Conservation (phyloP, 2,329 filamentous ascomycete genomes). For the Penicillium oxalicum region DNA sequence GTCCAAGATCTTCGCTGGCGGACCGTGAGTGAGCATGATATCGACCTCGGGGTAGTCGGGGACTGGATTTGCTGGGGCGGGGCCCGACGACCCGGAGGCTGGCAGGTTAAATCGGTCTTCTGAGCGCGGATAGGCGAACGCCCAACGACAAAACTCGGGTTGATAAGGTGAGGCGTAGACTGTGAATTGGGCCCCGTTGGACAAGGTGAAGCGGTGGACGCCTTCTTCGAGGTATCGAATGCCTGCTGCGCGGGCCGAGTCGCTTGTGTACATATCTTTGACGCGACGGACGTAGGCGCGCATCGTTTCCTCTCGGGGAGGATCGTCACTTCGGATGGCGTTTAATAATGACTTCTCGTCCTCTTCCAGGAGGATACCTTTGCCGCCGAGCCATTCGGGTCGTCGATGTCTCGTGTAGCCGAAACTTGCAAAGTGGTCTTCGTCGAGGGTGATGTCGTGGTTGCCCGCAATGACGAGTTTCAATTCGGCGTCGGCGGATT, state of each 20-base stretch:
- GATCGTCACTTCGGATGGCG: constrained; percentile 1
- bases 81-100: constrained; percentile 10
- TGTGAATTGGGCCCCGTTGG: constrained; percentile 44
- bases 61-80: constrained; percentile 33
- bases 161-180: constrained; percentile 50
- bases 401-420: constrained; percentile 26
- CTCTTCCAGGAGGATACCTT: constrained; percentile 16
- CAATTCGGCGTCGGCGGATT: constrained; percentile 46
- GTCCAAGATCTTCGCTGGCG: constrained; percentile 50
- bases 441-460: constrained; percentile 56
- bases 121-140: constrained; percentile 48
- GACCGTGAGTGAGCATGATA: constrained; percentile 58
- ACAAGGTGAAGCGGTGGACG: constrained; percentile 40
- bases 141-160: constrained; percentile 53
- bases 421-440: constrained; percentile 39
- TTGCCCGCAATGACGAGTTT: constrained; percentile 61
- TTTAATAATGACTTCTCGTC: constrained; percentile 7
- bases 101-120: constrained; percentile 50
- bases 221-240: constrained; percentile 55
- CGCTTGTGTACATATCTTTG: constrained; percentile 44
- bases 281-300: constrained; percentile 24
- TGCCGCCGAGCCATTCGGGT: constrained; percentile 15
- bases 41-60: constrained; percentile 46
- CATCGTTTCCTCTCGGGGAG: constrained; percentile 5
- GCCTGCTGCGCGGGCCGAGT: constrained; percentile 41